These are phyloP conservation scores for Pholiota molesta DNA, from an alignment of 768 basidiomycete species.

Conservation along the genomic window DNA sequence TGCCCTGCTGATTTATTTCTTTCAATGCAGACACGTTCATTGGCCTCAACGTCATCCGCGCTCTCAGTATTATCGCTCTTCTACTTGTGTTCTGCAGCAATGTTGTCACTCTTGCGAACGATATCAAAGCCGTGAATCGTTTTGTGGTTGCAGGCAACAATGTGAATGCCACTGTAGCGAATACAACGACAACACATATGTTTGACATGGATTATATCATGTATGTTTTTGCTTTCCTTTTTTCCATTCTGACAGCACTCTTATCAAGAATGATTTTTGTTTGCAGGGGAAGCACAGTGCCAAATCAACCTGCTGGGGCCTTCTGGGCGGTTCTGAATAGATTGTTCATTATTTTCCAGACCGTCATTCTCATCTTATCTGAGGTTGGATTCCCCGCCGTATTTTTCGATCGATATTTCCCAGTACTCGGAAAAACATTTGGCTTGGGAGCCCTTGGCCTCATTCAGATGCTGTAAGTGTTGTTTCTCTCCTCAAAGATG, in stretches of 20 bases:
- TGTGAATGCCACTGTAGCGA: conserved; percentile 21
- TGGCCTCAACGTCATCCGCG: conserved; percentile 76
- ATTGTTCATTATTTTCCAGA: conserved; percentile 85
- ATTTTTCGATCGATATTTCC: conserved; percentile 86
- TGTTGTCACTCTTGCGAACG: conserved; percentile 71
- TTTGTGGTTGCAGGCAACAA: conserved; percentile 49
- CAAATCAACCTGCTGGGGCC: conserved; percentile 86
- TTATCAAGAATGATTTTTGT: neutral
- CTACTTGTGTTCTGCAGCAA: conserved; percentile 81
- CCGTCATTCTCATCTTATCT: conserved; percentile 77
- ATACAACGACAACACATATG: conserved; percentile 32
- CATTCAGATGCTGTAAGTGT: conserved; percentile 80
- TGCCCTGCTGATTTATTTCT: neutral
- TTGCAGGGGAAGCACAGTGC: conserved; percentile 79
- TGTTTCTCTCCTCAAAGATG: neutral
- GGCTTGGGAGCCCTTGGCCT: conserved; percentile 87
- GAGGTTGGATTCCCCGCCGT: conserved; percentile 80
- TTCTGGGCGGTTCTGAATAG: conserved; percentile 93
- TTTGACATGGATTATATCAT: conserved; percentile 77
- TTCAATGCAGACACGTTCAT: conserved; percentile 59
- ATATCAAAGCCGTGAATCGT: conserved; percentile 74
- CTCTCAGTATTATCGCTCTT: conserved; percentile 78
- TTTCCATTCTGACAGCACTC: neutral
- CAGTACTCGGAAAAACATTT: conserved; percentile 81
- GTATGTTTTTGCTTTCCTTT: conserved; percentile 40